A percentile compares a stretch with the other conserved stretches of the same genome.
Evolutionary conservation across 2,329 filamentous ascomycete genomes (phyloP).

Genomic region (Colletotrichum sp.): DNA sequence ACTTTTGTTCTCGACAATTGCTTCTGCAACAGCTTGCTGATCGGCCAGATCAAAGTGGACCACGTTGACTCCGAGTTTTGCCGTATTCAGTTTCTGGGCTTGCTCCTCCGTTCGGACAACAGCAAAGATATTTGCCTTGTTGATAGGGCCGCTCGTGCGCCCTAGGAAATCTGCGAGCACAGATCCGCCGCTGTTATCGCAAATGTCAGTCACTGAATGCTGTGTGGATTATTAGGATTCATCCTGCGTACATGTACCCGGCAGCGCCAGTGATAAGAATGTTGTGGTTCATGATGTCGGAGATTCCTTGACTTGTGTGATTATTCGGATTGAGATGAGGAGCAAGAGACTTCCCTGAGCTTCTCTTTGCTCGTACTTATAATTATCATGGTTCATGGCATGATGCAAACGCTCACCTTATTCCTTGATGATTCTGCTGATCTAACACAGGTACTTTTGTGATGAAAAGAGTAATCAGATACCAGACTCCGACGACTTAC

Average conservation of each 20-base stretch:
- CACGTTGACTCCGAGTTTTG: conserved; percentile 33
- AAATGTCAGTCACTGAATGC: background rate
- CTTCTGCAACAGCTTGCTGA: conserved; percentile 26
- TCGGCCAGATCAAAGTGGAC: conserved; percentile 36
- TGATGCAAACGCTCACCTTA: background rate
- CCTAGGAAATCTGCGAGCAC: conserved; percentile 35
- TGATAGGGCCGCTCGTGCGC: conserved; percentile 25
- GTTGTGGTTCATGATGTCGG: conserved; percentile 26
- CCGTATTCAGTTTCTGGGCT: conserved; percentile 26
- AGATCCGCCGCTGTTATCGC: conserved; percentile 34
- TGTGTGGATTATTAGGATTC: background rate
- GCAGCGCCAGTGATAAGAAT: conserved; percentile 40
- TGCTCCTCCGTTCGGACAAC: conserved; percentile 38
- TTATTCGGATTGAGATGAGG: background rate
- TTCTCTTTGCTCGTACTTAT: background rate
- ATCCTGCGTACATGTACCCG: conserved; percentile 33
- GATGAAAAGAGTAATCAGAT: background rate
- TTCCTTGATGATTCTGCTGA: background rate
- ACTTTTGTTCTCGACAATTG: conserved; percentile 30
- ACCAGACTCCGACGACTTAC: background rate
- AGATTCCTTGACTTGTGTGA: background rate
- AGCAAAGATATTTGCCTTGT: conserved; percentile 30
- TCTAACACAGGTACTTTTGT: background rate
- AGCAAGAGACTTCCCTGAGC: background rate
- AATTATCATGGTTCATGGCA: background rate